Base-by-base conservation (phyloP, 164 flowering plant species). In the Cinnamomum chago region DNA sequence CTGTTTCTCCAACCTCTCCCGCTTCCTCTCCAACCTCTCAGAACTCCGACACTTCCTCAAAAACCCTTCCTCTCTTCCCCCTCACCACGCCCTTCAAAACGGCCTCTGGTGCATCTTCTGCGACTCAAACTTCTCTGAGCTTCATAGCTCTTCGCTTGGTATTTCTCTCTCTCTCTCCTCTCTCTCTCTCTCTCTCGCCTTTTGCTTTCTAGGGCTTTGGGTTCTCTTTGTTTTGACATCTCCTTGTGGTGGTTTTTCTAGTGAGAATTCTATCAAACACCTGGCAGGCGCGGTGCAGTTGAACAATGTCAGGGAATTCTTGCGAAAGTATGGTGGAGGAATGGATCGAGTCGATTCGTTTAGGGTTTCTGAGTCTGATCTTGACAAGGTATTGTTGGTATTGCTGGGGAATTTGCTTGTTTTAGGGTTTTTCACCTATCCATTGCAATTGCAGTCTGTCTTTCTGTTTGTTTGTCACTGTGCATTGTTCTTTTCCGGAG, bases 21-120 rank as follows among this genome's bases (percentile, higher is more conserved):
- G 88, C 11, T 91, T 91, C 84, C 82, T 74, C 3, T 24, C 77
- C 73, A 92, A 95, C 75, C 80, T 92, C 27, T 81, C 87, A 73
- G 92, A 89, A 65, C 74, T 90, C 33, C 86, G 81, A 0, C 89
- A 85, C 83, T 91, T 88, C 80, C 84, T 92, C 74, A 86, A 79
- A 70, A 85, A 87, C 85, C 96, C 98, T 73, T 78, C 67, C 40
- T 84, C 88, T 65, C 87, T 81, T 27, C 84, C 86, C 5, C 88
- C 88, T 17, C 87, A 80, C 78, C 86, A 90, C 71, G 76, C 84
- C 27, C 82, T 74, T 30, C 35, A 30, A 30, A 30, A 30, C 10
- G 88, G 90, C n/a, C 22, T 92, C 60, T 95, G 98, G 98, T 92
- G 98, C 76, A 84, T 90, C 77, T 91, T 92, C 81, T 94, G 98